These are phyloP conservation scores for Daldinia vernicosa DNA, from an alignment of 495 filamentous ascomycete genomes.

Conservation along the genomic window DNA sequence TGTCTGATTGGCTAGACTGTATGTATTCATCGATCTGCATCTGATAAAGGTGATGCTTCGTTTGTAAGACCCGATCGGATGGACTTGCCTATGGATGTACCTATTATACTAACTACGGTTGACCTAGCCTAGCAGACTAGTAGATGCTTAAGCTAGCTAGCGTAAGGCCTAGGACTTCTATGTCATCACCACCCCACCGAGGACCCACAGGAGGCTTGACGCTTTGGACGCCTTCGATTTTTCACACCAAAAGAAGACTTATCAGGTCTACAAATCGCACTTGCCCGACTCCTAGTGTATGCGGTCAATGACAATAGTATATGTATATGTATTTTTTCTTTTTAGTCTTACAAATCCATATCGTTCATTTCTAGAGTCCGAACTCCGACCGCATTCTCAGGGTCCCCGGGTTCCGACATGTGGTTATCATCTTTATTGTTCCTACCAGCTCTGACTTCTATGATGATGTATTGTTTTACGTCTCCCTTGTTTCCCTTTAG, in stretches of 20 bases:
- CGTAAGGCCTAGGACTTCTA: constrained; percentile 12
- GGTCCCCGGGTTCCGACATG: constrained; percentile 30
- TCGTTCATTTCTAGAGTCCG: constrained; percentile 24
- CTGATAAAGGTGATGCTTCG: not conserved
- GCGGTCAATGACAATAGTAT: not conserved
- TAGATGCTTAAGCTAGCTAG: not conserved
- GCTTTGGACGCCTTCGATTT: constrained; percentile 26
- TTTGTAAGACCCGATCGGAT: constrained; percentile 10
- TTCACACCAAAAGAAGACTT: constrained; percentile 14
- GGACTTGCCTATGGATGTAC: constrained; percentile 4
- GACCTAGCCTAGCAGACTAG: too few species aligned
- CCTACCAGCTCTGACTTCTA: not conserved
- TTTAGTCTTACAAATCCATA: constrained; percentile 9
- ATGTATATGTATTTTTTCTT: not conserved
- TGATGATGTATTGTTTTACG: constrained; percentile 1
- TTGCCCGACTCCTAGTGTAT: not conserved
- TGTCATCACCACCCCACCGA: constrained; percentile 32
- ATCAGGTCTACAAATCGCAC: constrained; percentile 7
- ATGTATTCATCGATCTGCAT: not conserved
- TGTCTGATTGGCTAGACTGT: not conserved
- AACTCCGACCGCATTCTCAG: constrained; percentile 30
- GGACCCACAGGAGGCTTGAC: constrained; percentile 34
- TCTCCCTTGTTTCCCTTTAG: constrained; percentile 5
- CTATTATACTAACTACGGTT: too few species aligned
- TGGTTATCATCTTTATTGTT: constrained; percentile 25